A percentile compares a stretch with the other conserved stretches of the same genome.
Conservation (phyloP, 768 basidiomycete species). For the Lactarius pseudohatsudake region DNA sequence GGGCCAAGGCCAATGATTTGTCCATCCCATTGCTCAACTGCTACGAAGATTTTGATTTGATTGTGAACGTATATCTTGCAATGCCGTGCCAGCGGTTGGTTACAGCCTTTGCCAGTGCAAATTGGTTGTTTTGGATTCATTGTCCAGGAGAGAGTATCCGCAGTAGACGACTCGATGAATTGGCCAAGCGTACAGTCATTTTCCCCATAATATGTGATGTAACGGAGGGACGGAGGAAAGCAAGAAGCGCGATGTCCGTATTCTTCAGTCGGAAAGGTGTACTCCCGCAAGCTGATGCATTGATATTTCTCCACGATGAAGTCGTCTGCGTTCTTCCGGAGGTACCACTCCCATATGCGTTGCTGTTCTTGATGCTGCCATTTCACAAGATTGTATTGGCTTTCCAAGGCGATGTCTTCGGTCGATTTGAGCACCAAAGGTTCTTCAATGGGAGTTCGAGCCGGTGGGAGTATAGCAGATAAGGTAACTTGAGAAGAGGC, state of each 20-base stretch:
- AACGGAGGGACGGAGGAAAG: constrained; percentile 68
- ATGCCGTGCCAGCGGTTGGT: constrained; percentile 77
- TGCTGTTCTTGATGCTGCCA: constrained; percentile 85
- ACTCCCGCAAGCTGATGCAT: constrained; percentile 77
- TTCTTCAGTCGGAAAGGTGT: constrained; percentile 72
- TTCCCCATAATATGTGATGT: constrained; percentile 87
- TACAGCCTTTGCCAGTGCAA: constrained; percentile 83
- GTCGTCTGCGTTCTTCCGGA: constrained; percentile 80
- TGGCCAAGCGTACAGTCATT: constrained; percentile 92
- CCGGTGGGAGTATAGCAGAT: constrained; percentile 29
- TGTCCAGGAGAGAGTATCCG: constrained; percentile 65
- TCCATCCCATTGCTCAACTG: constrained; percentile 86
- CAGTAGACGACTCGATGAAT: constrained; percentile 81
- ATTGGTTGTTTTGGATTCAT: constrained; percentile 66
- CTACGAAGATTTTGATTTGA: constrained; percentile 75
- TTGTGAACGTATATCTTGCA: constrained; percentile 92
- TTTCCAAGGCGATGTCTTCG: constrained; percentile 73
- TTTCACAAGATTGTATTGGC: constrained; percentile 64
- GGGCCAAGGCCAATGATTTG: constrained; percentile 64
- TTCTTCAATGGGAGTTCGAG: constrained; percentile 39
- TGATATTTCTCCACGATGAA: constrained; percentile 94
- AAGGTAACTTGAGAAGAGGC: constrained; percentile 34
- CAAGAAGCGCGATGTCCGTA: constrained; percentile 70
- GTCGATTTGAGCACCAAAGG: constrained; percentile 55
- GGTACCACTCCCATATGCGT: constrained; percentile 94